Conservation (phyloP, 2,329 filamentous ascomycete species). For the Ascochyta rabiei region DNA sequence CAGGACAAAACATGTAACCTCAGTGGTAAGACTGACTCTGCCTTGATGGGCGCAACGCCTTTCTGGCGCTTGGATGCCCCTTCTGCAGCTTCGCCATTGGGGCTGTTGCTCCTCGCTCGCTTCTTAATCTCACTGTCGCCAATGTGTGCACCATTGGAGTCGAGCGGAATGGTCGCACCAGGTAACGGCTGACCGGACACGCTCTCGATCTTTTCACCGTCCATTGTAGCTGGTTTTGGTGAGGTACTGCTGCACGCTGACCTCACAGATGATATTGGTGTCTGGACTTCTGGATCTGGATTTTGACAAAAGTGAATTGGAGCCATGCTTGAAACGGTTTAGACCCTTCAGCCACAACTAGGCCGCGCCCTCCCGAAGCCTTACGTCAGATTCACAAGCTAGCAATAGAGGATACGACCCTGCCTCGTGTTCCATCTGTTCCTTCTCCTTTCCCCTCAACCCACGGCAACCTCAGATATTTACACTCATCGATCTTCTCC, state of each 20-base stretch:
- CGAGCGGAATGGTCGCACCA: constrained; percentile 18
- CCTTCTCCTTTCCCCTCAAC: constrained; percentile 20
- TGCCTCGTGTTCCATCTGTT: constrained; percentile 25
- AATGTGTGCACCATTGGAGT: constrained; percentile 26
- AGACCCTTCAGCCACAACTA: constrained; percentile 24
- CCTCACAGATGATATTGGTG: constrained; percentile 5
- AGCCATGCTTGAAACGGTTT: constrained; percentile 23
- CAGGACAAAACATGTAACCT: not conserved
- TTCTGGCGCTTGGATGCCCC: constrained; percentile 42
- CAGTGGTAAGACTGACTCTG: constrained; percentile 58
- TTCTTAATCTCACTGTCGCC: constrained; percentile 40
- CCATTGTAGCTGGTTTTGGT: constrained; percentile 16
- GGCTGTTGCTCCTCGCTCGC: constrained; percentile 37
- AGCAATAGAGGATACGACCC: constrained; percentile 34
- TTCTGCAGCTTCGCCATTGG: constrained; percentile 41
- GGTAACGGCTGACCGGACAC: constrained; percentile 17
- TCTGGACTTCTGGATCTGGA: not conserved
- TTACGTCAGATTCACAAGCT: constrained; percentile 29
- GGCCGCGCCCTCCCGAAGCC: constrained; percentile 8
- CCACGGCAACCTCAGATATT: constrained; percentile 13
- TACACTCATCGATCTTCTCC: constrained; percentile 11
- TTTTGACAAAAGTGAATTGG: constrained; percentile 13
- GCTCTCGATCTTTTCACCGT: constrained; percentile 18
- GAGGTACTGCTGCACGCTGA: constrained; percentile 10
- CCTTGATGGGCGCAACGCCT: constrained; percentile 73